Evolutionary conservation across 2,329 filamentous ascomycete genomes (phyloP).

Genomic region (Fusarium graminum): DNA sequence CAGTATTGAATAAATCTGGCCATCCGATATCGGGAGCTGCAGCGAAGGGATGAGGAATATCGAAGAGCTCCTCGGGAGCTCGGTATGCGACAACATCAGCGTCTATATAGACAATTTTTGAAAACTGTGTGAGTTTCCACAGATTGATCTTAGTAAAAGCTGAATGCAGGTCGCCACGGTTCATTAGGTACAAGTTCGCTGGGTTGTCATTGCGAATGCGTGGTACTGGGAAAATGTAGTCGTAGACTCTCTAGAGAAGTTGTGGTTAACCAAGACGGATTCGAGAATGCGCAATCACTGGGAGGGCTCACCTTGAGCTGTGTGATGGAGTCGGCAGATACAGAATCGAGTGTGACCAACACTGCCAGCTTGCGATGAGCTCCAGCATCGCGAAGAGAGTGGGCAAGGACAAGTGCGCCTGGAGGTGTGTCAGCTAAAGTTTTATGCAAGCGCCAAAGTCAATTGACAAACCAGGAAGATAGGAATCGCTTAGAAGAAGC

Average conservation of each 20-base stretch:
- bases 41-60: constrained; percentile 69
- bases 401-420: constrained; percentile 94
- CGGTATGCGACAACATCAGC: constrained; percentile 92
- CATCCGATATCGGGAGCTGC: constrained; percentile 95
- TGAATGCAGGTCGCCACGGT: constrained; percentile 87
- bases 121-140: constrained; percentile 91
- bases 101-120: constrained; percentile 94
- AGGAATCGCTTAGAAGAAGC: constrained; percentile 92
- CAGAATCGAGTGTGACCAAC: constrained; percentile 82
- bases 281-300: neutral
- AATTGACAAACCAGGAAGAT: constrained; percentile 81
- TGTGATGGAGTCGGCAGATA: constrained; percentile 79
- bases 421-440: constrained; percentile 29
- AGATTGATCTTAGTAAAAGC: constrained; percentile 97
- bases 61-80: constrained; percentile 93
- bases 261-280: constrained; percentile 18
- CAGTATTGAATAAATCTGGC: constrained; percentile 99
- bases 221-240: constrained; percentile 88
- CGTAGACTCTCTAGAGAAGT: constrained; percentile 76
- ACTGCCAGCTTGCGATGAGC: constrained; percentile 82
- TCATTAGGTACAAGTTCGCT: constrained; percentile 91
- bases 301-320: constrained; percentile 77
- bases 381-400: constrained; percentile 92
- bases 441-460: constrained; percentile 3
- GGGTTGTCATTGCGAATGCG: constrained; percentile 82